Evolutionary conservation across 176 grass and related monocot genomes (phyloP).

Genomic region (Tillandsia leiboldiana): DNA sequence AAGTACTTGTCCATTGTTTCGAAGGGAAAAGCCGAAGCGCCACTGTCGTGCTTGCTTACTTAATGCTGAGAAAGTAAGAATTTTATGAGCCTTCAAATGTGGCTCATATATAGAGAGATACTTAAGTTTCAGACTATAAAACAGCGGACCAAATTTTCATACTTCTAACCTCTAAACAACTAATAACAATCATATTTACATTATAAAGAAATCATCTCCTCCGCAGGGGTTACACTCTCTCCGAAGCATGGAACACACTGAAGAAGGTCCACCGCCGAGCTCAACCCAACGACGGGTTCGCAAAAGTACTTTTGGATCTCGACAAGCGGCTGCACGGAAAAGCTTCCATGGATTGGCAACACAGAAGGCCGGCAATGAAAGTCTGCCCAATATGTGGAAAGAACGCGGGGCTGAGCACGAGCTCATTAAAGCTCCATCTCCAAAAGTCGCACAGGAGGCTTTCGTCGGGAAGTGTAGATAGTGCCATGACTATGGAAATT

Average conservation of each 20-base stretch:
- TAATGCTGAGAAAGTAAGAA: slow-evolving; percentile 87
- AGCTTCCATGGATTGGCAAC: slow-evolving; percentile 88
- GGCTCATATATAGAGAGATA: too few species aligned
- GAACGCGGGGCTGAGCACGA: slow-evolving; percentile 82
- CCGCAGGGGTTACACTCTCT: slow-evolving; percentile 56
- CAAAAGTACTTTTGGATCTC: slow-evolving; percentile 54
- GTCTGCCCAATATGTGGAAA: slow-evolving; percentile 81
- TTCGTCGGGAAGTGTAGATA: slow-evolving; percentile 71
- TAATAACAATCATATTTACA: too few species aligned
- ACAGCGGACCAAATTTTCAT: too few species aligned
- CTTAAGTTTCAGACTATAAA: too few species aligned
- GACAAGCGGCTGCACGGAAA: slow-evolving; percentile 73
- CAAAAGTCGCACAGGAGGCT: slow-evolving; percentile 74
- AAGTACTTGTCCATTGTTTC: slow-evolving; percentile 89
- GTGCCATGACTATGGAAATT: slow-evolving; percentile 77
- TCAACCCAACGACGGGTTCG: slow-evolving; percentile 81
- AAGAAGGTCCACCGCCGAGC: slow-evolving; percentile 82
- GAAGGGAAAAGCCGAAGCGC: slow-evolving; percentile 95
- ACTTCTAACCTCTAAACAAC: too few species aligned
- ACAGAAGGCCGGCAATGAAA: slow-evolving; percentile 81
- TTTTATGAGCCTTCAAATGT: background rate
- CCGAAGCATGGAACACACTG: slow-evolving; percentile 63
- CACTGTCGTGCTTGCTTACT: slow-evolving; percentile 67
- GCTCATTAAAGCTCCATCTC: slow-evolving; percentile 86
- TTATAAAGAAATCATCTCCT: background rate